These are phyloP conservation scores for Oldenlandia corymbosa DNA, from an alignment of 257 asterid species.

Conservation along the genomic window DNA sequence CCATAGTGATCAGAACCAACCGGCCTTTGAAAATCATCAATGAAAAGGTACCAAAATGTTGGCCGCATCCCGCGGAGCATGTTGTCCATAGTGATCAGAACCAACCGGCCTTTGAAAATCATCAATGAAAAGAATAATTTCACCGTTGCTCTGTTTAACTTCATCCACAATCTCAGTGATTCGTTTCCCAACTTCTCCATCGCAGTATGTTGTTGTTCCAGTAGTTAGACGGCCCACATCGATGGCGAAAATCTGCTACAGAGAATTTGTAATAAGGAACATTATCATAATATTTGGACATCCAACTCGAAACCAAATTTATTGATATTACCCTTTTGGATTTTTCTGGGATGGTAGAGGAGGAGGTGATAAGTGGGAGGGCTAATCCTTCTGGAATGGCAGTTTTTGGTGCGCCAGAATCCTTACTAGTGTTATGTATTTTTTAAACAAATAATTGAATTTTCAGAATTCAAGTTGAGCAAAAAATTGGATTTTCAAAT, in stretches of 20 bases:
- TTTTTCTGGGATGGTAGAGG: constrained; percentile 24
- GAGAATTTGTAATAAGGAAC: too few species aligned
- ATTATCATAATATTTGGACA: too few species aligned
- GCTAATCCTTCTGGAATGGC: constrained; percentile 37
- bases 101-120: constrained; percentile 31
- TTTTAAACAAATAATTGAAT: too few species aligned
- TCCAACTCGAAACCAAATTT: too few species aligned
- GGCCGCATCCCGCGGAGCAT: too few species aligned
- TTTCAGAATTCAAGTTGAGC: too few species aligned
- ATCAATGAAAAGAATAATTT: constrained; percentile 34
- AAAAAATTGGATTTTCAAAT: too few species aligned
- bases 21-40: too few species aligned
- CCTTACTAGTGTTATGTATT: too few species aligned
- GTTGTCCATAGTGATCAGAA: constrained; percentile 29
- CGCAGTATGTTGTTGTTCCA: constrained; percentile 25
- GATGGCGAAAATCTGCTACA: constrained; percentile 19
- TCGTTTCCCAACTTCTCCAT: constrained; percentile 35
- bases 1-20: too few species aligned
- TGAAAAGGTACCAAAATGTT: too few species aligned
- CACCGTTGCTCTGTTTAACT: constrained; percentile 28
- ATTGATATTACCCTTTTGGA: too few species aligned
- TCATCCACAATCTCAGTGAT: constrained; percentile 26
- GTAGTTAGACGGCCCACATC: constrained; percentile 35
- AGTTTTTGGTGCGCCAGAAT: constrained; percentile 35
- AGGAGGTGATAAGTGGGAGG: constrained; percentile 18